Percentiles rank a stretch among this genome's conserved stretches.
Conservation (phyloP, 225 moss, liverwort and hornwort species). For the Physcomitrium patens region DNA sequence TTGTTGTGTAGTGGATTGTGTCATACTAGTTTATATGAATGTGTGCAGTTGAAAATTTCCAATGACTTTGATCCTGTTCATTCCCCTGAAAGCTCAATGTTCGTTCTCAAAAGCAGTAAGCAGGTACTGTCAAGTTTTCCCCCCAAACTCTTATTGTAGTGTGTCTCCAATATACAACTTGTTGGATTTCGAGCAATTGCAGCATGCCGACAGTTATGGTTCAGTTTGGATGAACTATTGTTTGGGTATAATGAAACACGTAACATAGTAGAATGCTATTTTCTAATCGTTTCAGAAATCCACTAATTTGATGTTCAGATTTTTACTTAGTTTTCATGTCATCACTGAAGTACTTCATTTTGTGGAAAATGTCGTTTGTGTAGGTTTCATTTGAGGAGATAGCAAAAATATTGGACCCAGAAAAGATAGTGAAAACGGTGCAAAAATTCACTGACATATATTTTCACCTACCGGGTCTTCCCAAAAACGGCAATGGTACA, state of each 20-base stretch:
- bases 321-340: slow-evolving; percentile 11
- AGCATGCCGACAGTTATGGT: not conserved
- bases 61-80: slow-evolving; percentile 89
- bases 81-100: slow-evolving; percentile 89
- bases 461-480: slow-evolving; percentile 81
- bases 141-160: not conserved
- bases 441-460: slow-evolving; percentile 89
- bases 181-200: slow-evolving; percentile 6
- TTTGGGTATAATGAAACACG: slow-evolving; percentile 13
- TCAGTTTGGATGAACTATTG: slow-evolving; percentile 3
- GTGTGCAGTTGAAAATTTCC: slow-evolving; percentile 77
- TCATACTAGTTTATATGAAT: slow-evolving; percentile 19
- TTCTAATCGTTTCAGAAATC: slow-evolving; percentile 1
- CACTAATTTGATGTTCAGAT: slow-evolving; percentile 17
- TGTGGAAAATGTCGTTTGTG: slow-evolving; percentile 31
- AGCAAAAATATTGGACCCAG: slow-evolving; percentile 62
- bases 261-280: slow-evolving; percentile 19
- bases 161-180: slow-evolving; percentile 8
- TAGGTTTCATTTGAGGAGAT: slow-evolving; percentile 78
- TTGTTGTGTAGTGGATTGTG: not conserved
- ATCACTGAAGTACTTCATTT: slow-evolving; percentile 25
- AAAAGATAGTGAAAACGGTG: slow-evolving; percentile 73
- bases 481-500: slow-evolving; percentile 71
- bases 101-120: slow-evolving; percentile 86
- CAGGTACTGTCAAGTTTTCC: slow-evolving; percentile 48